Evolutionary conservation across 805 yeast species (phyloP).

Genomic region (Metschnikowia sp.): DNA sequence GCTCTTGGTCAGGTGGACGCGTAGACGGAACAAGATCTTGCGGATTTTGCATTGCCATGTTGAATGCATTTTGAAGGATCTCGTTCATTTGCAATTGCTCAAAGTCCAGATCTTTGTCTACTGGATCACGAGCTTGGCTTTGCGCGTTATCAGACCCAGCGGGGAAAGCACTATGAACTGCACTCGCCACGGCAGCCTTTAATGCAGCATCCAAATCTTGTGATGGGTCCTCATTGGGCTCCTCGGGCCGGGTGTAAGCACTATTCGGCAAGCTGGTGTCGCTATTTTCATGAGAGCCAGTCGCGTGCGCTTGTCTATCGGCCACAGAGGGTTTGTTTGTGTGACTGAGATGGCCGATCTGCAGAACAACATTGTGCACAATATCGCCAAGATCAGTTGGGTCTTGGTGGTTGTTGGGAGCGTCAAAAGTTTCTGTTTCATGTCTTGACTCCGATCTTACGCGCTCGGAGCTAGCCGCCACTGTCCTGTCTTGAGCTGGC

Average conservation of each 20-base stretch:
- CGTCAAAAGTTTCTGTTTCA: conserved; percentile 1
- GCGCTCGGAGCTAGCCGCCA: not conserved
- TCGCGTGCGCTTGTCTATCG: no score
- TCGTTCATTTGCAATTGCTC: conserved; percentile 60
- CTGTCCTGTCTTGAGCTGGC: not conserved
- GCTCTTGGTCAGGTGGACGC: not conserved
- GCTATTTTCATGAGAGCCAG: no score
- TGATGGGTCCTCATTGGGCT: not conserved
- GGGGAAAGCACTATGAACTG: conserved; percentile 13
- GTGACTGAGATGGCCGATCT: conserved; percentile 10
- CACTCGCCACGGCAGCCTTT: conserved; percentile 13
- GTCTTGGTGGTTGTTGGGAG: conserved; percentile 20
- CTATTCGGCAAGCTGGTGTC: no score
- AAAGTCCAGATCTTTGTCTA: conserved; percentile 41
- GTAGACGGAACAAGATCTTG: conserved; percentile 33
- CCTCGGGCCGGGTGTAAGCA: no score
- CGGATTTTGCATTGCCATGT: conserved; percentile 71
- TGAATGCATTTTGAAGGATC: conserved; percentile 73
- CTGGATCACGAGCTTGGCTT: not conserved
- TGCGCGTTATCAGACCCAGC: not conserved
- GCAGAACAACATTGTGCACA: conserved; percentile 27
- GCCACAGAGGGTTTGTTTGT: no score
- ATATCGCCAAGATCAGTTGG: conserved; percentile 19
- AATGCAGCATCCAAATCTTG: conserved; percentile 9
- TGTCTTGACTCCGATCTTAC: not conserved